Evolutionary conservation across 768 basidiomycete species (phyloP).

Genomic region (Thelephora aurantiotincta): DNA sequence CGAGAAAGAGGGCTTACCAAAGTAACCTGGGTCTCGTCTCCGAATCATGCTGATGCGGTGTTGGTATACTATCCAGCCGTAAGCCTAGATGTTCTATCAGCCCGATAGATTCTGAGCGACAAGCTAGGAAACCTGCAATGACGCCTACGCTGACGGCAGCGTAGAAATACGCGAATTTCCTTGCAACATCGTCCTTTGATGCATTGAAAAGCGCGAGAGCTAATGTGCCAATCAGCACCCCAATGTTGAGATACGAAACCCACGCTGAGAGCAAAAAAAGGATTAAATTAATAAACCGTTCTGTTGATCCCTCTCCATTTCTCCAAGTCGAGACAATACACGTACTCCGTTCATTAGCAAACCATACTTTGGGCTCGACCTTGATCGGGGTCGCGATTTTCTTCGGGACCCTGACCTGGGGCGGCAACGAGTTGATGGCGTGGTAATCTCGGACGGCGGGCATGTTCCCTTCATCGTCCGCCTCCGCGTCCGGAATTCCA

Average conservation of each 20-base stretch:
- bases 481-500: slow-evolving; percentile 41
- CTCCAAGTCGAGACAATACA: slow-evolving; percentile 10
- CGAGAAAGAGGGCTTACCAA: slow-evolving; percentile 36
- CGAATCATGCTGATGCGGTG: slow-evolving; percentile 84
- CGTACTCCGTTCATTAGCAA: slow-evolving; percentile 88
- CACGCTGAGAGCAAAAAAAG: slow-evolving; percentile 39
- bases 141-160: slow-evolving; percentile 64
- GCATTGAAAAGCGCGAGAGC: slow-evolving; percentile 84
- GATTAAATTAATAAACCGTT: background rate
- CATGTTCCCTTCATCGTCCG: slow-evolving; percentile 34
- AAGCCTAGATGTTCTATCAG: slow-evolving; percentile 33
- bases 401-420: slow-evolving; percentile 62
- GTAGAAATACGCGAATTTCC: slow-evolving; percentile 72
- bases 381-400: slow-evolving; percentile 72
- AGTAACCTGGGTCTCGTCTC: slow-evolving; percentile 75
- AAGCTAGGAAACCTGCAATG: slow-evolving; percentile 28
- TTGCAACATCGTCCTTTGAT: slow-evolving; percentile 50
- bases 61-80: slow-evolving; percentile 80
- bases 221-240: slow-evolving; percentile 73
- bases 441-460: slow-evolving; percentile 63
- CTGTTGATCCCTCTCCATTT: background rate
- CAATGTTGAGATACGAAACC: slow-evolving; percentile 83
- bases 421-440: slow-evolving; percentile 50
- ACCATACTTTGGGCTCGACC: slow-evolving; percentile 95
- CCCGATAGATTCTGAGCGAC: background rate